These are phyloP conservation scores for Fusarium nodosum DNA, from an alignment of 2,329 filamentous ascomycete genomes.

Conservation along the genomic window DNA sequence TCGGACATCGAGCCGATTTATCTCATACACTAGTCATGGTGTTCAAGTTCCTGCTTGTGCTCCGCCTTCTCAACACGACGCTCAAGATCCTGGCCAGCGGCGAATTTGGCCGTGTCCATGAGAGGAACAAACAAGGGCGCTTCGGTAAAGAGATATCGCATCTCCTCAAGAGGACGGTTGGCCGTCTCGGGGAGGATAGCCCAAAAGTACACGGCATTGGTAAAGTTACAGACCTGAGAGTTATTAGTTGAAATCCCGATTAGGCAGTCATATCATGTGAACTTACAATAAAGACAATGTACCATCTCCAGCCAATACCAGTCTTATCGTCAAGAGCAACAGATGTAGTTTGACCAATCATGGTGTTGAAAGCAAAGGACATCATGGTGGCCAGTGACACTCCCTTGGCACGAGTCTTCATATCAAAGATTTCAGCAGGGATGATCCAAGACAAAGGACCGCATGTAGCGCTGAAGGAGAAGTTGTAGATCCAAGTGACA, in stretches of 20 bases:
- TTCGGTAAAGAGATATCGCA: conserved; percentile 57
- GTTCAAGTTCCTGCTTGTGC: conserved; percentile 31
- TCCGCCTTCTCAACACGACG: conserved; percentile 30
- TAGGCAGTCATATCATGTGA: fast-evolving
- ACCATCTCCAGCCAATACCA: conserved; percentile 59
- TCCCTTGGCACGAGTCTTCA: conserved; percentile 77
- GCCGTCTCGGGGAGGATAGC: conserved; percentile 75
- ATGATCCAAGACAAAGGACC: conserved; percentile 61
- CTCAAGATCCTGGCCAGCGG: conserved; percentile 30
- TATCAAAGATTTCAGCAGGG: conserved; percentile 81
- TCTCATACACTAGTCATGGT: conserved; percentile 10
- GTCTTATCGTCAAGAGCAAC: conserved; percentile 57
- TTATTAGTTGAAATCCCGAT: fast-evolving
- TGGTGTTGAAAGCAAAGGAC: conserved; percentile 79
- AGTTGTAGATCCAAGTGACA: conserved; percentile 36
- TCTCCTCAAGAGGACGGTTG: conserved; percentile 74
- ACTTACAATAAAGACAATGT: conserved; percentile 54
- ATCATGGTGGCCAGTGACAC: conserved; percentile 80
- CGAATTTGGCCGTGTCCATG: conserved; percentile 47
- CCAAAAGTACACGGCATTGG: conserved; percentile 68
- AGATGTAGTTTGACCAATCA: conserved; percentile 75
- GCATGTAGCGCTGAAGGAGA: conserved; percentile 31
- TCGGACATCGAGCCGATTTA: background rate
- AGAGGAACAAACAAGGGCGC: conserved; percentile 30
- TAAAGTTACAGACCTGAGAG: conserved; percentile 32